phyloP scores from a whole-genome alignment of 73 alveolate genomes.

The Tetrahymena borealis region DNA sequence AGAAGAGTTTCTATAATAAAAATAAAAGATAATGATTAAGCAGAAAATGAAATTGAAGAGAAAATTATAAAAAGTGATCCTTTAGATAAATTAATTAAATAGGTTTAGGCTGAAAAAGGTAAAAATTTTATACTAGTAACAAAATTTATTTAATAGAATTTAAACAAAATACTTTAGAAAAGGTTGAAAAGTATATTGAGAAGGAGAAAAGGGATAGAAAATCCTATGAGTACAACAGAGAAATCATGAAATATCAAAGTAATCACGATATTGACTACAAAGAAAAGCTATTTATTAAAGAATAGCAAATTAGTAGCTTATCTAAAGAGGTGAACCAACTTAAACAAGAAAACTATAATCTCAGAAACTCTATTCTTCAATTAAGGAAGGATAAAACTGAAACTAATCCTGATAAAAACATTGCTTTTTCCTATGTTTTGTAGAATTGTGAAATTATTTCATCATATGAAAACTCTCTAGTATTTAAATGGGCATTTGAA shows the following conservation, averaged over 20 bases:
- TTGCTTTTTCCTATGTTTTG: neutral
- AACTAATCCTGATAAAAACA: neutral
- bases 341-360: neutral
- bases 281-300: neutral
- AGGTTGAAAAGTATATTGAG: neutral
- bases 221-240: neutral
- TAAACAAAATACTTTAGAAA: neutral
- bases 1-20: neutral
- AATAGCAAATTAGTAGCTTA: neutral
- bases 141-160: neutral
- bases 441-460: neutral
- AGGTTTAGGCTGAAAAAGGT: neutral
- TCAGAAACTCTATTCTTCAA: neutral
- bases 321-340: neutral
- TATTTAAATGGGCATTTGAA: neutral
- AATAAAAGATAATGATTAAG: neutral
- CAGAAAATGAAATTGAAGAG: neutral
- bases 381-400: neutral
- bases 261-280: neutral
- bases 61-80: neutral
- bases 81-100: neutral
- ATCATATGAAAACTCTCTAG: neutral
- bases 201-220: neutral
- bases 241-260: neutral
- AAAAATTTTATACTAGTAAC: neutral